Base-by-base conservation (phyloP, 202 grass and related monocot genomes). In the Panicum hallii region DNA sequence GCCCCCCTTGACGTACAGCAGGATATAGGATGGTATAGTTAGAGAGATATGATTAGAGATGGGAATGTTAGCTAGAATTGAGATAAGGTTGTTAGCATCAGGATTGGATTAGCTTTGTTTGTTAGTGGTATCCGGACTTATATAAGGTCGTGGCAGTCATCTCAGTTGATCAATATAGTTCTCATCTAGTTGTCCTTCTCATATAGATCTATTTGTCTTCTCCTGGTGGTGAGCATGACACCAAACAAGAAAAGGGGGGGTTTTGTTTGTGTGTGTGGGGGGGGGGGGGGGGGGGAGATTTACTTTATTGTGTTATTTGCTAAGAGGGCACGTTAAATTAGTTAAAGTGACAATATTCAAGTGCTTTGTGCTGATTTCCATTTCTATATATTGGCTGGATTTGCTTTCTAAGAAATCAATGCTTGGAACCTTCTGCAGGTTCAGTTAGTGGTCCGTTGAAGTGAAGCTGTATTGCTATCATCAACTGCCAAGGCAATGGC, bases 401-500 rank as follows among this genome's bases (percentile, higher is more conserved):
- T 48, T 36, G 2, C 1, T 74, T 86, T 36, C 40, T 26, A 23
- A 62, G 26, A 63, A 63, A 77, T 28, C 47, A 67, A 68, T 89
- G 13, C 43, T 79, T 42, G 63, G 41, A 78, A 72, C 34, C 12
- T 62, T 72, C 73, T 75, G 38, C 89, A 94, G 92, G 52, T 36
- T 80, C 67, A 70, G 44, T 56, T 84, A 48, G 60, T 63, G 20
- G 34, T 81, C 28, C 9, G 49, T 57, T 84, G 78, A 82, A 82
- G 38, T 85, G 62, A 55, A 79, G 38, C 48, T 55, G 11, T 80
- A 71, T 85, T 71, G 74, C 22, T 61, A 79, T 75, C 65, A 82
- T 85, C 85, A 74, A 16, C 67, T 77, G 45, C 64, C 50, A 41
- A 28, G 72, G 81, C 63, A 70, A 94, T 94, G 95, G 84, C 90